Evolutionary conservation across 148 eudicot genomes (phyloP).

Genomic region (Camellia granthamiana): DNA sequence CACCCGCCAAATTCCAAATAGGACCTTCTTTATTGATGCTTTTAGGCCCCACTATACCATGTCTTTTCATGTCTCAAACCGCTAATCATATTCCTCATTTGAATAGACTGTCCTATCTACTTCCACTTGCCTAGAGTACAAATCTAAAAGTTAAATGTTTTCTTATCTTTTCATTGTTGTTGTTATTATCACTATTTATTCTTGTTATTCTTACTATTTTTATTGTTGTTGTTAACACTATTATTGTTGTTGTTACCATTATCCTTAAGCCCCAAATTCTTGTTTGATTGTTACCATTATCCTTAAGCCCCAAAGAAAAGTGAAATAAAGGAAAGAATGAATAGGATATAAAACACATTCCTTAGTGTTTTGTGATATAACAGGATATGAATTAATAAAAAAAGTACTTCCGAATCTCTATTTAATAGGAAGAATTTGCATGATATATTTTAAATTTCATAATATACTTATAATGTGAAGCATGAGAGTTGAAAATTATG

Average conservation of each 20-base stretch:
- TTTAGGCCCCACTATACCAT: not conserved
- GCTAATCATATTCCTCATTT: not conserved
- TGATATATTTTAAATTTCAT: not conserved
- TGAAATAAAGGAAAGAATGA: not conserved
- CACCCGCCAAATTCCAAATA: not conserved
- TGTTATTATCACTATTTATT: not conserved
- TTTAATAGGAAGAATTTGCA: not conserved
- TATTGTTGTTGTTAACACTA: not conserved
- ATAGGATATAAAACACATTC: not conserved
- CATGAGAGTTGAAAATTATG: not conserved
- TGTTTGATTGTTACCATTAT: not conserved
- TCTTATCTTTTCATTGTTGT: too few relatives aligned
- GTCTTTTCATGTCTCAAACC: not conserved
- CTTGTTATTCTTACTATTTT: not conserved
- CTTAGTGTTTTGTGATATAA: not conserved
- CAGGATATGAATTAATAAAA: slow-evolving; percentile 1
- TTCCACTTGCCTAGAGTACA: too few relatives aligned
- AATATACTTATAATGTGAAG: not conserved
- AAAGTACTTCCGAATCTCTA: too few relatives aligned
- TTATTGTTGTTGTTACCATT: not conserved
- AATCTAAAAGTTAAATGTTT: too few relatives aligned
- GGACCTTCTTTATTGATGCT: not conserved
- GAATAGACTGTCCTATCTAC: too few relatives aligned
- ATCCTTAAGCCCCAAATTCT: not conserved
- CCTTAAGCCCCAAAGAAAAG: not conserved